Conservation (phyloP, 495 filamentous ascomycete genomes). For the Beverwykella pulmonaria region DNA sequence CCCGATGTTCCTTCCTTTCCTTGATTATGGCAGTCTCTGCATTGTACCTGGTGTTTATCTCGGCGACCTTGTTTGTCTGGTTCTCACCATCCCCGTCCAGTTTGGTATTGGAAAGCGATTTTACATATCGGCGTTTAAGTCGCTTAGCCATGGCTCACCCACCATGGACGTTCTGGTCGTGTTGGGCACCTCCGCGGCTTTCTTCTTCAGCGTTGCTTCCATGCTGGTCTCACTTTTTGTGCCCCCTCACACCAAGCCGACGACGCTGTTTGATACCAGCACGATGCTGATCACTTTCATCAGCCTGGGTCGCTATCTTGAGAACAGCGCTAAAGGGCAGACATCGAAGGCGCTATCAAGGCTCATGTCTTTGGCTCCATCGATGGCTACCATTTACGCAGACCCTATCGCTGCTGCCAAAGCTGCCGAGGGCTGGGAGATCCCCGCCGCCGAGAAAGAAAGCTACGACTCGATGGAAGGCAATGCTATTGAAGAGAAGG, state of each 20-base stretch:
- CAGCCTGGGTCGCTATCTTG: slow-evolving; percentile 85
- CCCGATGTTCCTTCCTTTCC: slow-evolving; percentile 51
- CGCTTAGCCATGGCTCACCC: slow-evolving; percentile 81
- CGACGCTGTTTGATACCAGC: slow-evolving; percentile 93
- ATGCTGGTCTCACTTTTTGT: slow-evolving; percentile 79
- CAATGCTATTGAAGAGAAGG: slow-evolving; percentile 72
- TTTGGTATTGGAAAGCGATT: slow-evolving; percentile 95
- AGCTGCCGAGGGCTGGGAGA: slow-evolving; percentile 75
- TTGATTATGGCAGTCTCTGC: slow-evolving; percentile 71
- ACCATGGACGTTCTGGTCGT: slow-evolving; percentile 99
- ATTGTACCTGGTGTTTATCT: slow-evolving; percentile 75
- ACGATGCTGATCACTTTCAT: slow-evolving; percentile 99
- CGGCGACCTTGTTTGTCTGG: slow-evolving; percentile 80
- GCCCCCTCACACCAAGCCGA: slow-evolving; percentile 72
- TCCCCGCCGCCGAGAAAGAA: slow-evolving; percentile 48
- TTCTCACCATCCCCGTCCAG: slow-evolving; percentile 88
- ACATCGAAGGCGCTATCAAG: slow-evolving; percentile 93
- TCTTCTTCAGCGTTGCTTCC: slow-evolving; percentile 90
- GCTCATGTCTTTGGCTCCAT: slow-evolving; percentile 93
- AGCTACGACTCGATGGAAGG: slow-evolving; percentile 46
- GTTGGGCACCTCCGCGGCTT: slow-evolving; percentile 92
- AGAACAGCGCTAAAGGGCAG: slow-evolving; percentile 95
- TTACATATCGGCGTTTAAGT: slow-evolving; percentile 88
- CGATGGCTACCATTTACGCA: slow-evolving; percentile 97
- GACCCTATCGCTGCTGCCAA: slow-evolving; percentile 94